Evolutionary conservation across 371 early-diverging fungal species (phyloP).

Genomic region (Rhizomucor pusillus): DNA sequence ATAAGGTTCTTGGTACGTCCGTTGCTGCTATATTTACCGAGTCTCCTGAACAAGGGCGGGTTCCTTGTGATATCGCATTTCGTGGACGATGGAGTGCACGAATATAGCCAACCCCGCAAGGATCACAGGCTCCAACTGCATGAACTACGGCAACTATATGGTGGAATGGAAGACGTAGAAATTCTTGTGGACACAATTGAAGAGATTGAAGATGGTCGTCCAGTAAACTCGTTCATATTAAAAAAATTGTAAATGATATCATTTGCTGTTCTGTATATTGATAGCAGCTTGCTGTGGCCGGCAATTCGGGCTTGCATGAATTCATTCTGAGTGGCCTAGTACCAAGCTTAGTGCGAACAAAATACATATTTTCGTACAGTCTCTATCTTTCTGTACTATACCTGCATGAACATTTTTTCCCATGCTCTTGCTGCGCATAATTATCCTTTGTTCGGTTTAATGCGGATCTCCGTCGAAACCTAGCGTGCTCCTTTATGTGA

Average conservation of each 20-base stretch:
- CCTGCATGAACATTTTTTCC: too few species aligned
- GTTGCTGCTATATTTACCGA: conserved; percentile 21
- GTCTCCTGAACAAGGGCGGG: conserved; percentile 32
- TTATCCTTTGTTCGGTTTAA: background rate
- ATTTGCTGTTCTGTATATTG: too few species aligned
- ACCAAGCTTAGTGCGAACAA: too few species aligned
- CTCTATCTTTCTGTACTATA: too few species aligned
- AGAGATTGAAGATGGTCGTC: conserved; percentile 45
- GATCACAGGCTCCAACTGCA: conserved; percentile 29
- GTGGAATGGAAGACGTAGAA: conserved; percentile 17
- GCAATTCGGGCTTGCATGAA: too few species aligned
- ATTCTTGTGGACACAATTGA: conserved; percentile 36
- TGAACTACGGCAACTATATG: conserved; percentile 27
- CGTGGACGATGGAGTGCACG: conserved; percentile 31
- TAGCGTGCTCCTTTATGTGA: background rate
- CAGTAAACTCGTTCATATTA: conserved; percentile 41
- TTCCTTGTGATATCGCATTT: conserved; percentile 44
- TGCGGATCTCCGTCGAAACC: too few species aligned
- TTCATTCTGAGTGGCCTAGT: too few species aligned
- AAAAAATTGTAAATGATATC: conserved; percentile 4
- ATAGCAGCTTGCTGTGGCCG: too few species aligned
- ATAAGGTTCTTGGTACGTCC: conserved; percentile 41
- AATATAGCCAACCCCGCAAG: conserved; percentile 31
- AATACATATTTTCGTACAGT: too few species aligned
- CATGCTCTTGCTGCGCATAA: background rate